Base-by-base conservation (phyloP, 23 red algal species). In the Gracilaria vermiculophylla region DNA sequence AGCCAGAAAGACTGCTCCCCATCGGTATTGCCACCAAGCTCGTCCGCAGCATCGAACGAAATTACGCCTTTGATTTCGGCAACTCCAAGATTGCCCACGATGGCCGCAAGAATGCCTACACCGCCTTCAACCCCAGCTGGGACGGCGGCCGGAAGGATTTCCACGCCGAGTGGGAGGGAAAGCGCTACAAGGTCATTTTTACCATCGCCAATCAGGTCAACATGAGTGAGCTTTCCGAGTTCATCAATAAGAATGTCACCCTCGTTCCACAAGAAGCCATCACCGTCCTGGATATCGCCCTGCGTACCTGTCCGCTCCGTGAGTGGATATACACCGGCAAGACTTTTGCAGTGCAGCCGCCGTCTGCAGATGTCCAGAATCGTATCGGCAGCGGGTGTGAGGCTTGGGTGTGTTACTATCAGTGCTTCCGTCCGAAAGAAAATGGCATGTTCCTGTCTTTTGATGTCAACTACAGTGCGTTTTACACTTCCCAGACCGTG, bases 61-160 rank as follows among this genome's bases (percentile, higher is more conserved):
- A 93, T 17, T 69, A 78, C 17, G 61, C 55, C 8, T 48, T 70
- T 35, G 71, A 62, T 9, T 84, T 70, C 2, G 48, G 57, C 51
- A 76, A 64, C n/a, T 60, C 54, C 16, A 71, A 78, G 81, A 83
- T 93, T 67, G 90, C 90, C 5, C 75, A 93, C 55, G 90, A 93
- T 67, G 90, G 90, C 13, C 47, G 78, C 17, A 93, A 93, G 54
- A 93, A 93, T 70, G 90, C 81, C 29, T 93, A 85, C 67, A 62
- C 77, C 20, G 50, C 41, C n/a, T 53, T 65, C 48, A 31, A 80
- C 20, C 80, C 80, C 29, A 62, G 29, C 80, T 85, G 69, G 67
- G 52, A 89, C 11, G 2, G 32, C 39, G 32, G 40, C 31, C 78
- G 55, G 2, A 85, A 66, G 57, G 36, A 69, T 16, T 67, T 93